These are phyloP conservation scores for Paramecium sexaurelia DNA, from an alignment of 73 alveolate genomes.

Conservation along the genomic window DNA sequence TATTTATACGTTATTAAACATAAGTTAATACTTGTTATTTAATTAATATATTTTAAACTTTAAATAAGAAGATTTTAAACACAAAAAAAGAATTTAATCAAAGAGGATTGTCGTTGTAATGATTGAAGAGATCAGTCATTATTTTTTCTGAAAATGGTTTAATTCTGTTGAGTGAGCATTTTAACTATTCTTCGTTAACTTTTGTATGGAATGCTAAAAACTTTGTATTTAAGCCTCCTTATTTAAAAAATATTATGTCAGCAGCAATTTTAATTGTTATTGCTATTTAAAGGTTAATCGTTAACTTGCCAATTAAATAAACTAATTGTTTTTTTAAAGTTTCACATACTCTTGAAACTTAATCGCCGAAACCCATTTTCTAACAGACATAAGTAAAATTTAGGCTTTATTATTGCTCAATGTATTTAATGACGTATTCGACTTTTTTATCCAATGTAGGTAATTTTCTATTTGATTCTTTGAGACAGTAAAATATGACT, in stretches of 20 bases:
- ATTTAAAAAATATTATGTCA: conserved; percentile 1
- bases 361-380: conserved; percentile 26
- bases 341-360: neutral
- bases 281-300: neutral
- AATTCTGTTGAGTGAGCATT: conserved; percentile 10
- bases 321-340: neutral
- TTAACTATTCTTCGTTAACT: conserved; percentile 37
- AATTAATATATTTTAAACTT: neutral
- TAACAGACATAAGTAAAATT: neutral
- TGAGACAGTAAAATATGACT: conserved; percentile 17
- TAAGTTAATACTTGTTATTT: neutral
- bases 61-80: neutral
- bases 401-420: neutral
- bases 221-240: conserved; percentile 46
- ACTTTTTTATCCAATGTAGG: neutral
- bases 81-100: conserved; percentile 13
- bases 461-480: neutral
- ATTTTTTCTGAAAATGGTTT: conserved; percentile 29
- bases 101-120: conserved; percentile 4
- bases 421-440: conserved; percentile 28
- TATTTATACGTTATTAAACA: neutral
- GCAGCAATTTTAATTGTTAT: conserved; percentile 35
- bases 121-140: conserved; percentile 28
- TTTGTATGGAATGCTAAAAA: conserved; percentile 34
- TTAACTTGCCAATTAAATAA: conserved; percentile 9